Evolutionary conservation across 2,329 filamentous ascomycete species (phyloP).

Genomic region (Lecanicillium sp.): DNA sequence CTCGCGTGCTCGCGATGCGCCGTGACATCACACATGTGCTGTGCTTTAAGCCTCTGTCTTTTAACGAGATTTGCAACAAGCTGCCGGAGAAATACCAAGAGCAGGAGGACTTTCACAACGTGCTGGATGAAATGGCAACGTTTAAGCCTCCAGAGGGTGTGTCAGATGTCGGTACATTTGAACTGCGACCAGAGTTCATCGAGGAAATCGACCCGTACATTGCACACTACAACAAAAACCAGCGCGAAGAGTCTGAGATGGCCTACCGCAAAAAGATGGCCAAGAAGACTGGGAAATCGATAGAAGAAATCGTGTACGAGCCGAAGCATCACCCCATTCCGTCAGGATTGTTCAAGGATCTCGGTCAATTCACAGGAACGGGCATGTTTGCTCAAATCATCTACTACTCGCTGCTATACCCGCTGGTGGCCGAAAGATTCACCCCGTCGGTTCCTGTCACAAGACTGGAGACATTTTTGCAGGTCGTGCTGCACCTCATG

Average conservation of each 20-base stretch:
- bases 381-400: constrained; percentile 85
- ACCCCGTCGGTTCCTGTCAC: constrained; percentile 74
- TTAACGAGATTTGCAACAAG: constrained; percentile 82
- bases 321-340: constrained; percentile 72
- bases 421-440: constrained; percentile 59
- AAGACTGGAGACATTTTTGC: constrained; percentile 83
- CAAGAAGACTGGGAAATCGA: constrained; percentile 74
- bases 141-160: constrained; percentile 89
- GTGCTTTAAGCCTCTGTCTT: constrained; percentile 93
- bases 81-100: constrained; percentile 87
- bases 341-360: constrained; percentile 67
- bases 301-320: constrained; percentile 85
- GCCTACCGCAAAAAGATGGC: constrained; percentile 84
- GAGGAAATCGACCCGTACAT: constrained; percentile 93
- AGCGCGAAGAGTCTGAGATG: constrained; percentile 88
- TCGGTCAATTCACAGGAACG: constrained; percentile 76
- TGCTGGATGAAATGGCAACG: constrained; percentile 80
- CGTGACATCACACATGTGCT: constrained; percentile 89
- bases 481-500: constrained; percentile 82
- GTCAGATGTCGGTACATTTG: constrained; percentile 89
- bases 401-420: constrained; percentile 81
- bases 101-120: constrained; percentile 76
- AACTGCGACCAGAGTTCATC: constrained; percentile 79
- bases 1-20: constrained; percentile 66
- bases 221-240: constrained; percentile 93